Base-by-base conservation (phyloP, 257 asterid genomes). In the Jasminum sambac region DNA sequence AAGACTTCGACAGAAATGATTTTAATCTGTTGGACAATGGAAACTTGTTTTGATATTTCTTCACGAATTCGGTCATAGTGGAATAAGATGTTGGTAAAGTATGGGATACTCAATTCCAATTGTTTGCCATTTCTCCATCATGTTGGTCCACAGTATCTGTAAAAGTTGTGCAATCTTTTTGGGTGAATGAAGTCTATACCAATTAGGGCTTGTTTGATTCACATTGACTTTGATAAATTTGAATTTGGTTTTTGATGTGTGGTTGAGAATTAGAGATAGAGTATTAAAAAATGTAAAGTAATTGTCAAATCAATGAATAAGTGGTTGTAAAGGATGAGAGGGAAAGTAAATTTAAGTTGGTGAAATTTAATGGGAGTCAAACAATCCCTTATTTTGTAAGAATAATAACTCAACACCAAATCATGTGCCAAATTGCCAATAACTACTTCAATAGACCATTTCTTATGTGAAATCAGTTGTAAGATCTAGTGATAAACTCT, bases 1-100 rank as follows among this genome's bases (percentile, higher is more conserved):
- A 25, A 21, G 59, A 64, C 72, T 68, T 68, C 19, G 23, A 57
- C 12, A 37, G 4, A 8, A 7, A 34, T 38, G 8, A 52, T 41
- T 69, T 16, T 44, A 58, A 43, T 65, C 13, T 39, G 13, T 50
- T 67, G 63, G 44, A 40, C 59, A 75, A 64, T 68, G 67, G 64
- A 37, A 64, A 36, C 72, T 25, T 75, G 58, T 43, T 44, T 19
- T 11, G 59, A 21, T 10, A 0, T 62, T 71, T 41, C 61, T 52
- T 30, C 14, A 2, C n/a, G 4, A 14, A 23, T 69, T 50, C 46
- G 26, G 60, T 42, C 40, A 37, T 60, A 50, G 44, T 64, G 59
- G 37, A 64, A 55, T 38, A 59, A 64, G 76, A 24, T 38, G 26
- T 24, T 64, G 65, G 64, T 59, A 74, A 46, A 39, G 11, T 70